phyloP scores from a whole-genome alignment of 768 basidiomycete genomes.

The Pleurotus djamor region DNA sequence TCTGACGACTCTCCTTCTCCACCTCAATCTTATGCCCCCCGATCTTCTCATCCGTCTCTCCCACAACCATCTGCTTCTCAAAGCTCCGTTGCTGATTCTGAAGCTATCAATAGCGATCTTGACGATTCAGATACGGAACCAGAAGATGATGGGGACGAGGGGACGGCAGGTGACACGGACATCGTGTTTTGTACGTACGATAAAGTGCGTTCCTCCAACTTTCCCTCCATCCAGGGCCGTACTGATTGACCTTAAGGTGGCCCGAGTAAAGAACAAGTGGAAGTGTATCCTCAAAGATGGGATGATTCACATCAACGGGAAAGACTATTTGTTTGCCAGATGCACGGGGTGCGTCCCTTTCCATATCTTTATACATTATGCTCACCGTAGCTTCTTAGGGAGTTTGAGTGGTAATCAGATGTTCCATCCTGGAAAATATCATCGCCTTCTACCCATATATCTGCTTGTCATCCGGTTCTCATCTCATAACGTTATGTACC shows the following conservation, averaged over 20 bases:
- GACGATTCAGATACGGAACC: slow-evolving; percentile 92
- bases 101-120: slow-evolving; percentile 94
- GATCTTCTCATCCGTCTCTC: slow-evolving; percentile 70
- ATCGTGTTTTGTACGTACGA: slow-evolving; percentile 99
- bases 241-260: slow-evolving; percentile 57
- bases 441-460: not conserved
- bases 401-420: slow-evolving; percentile 41
- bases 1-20: slow-evolving; percentile 67
- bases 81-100: slow-evolving; percentile 49
- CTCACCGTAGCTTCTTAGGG: slow-evolving; percentile 20
- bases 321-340: slow-evolving; percentile 96
- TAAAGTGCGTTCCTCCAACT: slow-evolving; percentile 58
- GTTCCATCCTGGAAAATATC: not conserved
- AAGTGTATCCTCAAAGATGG: slow-evolving; percentile 98
- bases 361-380: not conserved
- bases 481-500: not conserved
- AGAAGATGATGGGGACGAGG: slow-evolving; percentile 82
- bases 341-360: slow-evolving; percentile 79
- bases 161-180: slow-evolving; percentile 72
- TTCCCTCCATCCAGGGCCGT: not conserved
- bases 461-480: not conserved
- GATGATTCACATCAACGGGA: slow-evolving; percentile 95
- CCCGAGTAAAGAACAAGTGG: slow-evolving; percentile 99
- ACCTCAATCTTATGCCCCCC: slow-evolving; percentile 69
- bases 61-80: slow-evolving; percentile 53